Evolutionary conservation across 371 early-diverging fungal species (phyloP).

Genomic region (Sporodiniella umbellata): DNA sequence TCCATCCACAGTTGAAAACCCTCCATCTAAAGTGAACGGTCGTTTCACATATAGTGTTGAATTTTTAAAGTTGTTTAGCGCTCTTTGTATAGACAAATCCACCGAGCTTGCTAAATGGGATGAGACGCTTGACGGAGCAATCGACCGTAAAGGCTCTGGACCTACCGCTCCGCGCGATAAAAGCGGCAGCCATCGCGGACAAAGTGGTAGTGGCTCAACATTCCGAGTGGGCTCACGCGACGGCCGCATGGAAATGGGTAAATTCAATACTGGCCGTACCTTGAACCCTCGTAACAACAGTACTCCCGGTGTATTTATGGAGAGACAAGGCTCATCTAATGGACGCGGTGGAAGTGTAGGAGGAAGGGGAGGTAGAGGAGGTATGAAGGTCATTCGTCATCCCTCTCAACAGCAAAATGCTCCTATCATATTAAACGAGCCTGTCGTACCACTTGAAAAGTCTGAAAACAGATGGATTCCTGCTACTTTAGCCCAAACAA

Average conservation of each 20-base stretch:
- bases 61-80: slow-evolving; percentile 79
- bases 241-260: slow-evolving; percentile 48
- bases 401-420: slow-evolving; percentile 44
- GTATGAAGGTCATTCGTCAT: slow-evolving; percentile 39
- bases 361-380: slow-evolving; percentile 44
- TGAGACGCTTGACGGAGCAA: background rate
- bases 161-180: slow-evolving; percentile 24
- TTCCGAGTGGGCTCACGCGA: slow-evolving; percentile 44
- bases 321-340: slow-evolving; percentile 27
- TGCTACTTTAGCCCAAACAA: slow-evolving; percentile 20
- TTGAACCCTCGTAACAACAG: slow-evolving; percentile 46
- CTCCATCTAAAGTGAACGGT: slow-evolving; percentile 35
- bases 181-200: slow-evolving; percentile 38
- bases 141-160: background rate
- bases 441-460: slow-evolving; percentile 73
- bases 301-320: slow-evolving; percentile 33
- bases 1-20: slow-evolving; percentile 33
- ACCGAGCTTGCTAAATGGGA: slow-evolving; percentile 40
- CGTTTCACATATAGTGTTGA: slow-evolving; percentile 60
- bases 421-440: slow-evolving; percentile 45
- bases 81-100: slow-evolving; percentile 63
- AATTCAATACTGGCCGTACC: slow-evolving; percentile 46
- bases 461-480: slow-evolving; percentile 87
- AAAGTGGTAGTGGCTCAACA: slow-evolving; percentile 39
- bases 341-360: slow-evolving; percentile 40